These are phyloP conservation scores for Neocucurbitaria cava DNA, from an alignment of 2,329 filamentous ascomycete species.

Conservation along the genomic window DNA sequence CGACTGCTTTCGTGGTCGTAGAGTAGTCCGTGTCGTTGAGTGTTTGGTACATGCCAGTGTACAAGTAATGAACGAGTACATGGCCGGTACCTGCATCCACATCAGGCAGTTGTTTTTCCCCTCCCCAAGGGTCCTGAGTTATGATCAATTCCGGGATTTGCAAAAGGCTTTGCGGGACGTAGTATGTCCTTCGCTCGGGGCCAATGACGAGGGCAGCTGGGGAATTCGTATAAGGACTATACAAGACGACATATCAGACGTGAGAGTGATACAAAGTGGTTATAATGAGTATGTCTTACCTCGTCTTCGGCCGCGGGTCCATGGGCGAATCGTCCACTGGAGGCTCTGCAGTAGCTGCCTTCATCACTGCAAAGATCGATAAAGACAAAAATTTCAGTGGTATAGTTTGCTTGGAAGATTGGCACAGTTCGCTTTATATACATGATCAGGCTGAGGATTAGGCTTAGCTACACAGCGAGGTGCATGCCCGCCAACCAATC, in stretches of 20 bases:
- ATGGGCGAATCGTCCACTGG: neutral
- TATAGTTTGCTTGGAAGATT: neutral
- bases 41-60: slow-evolving; percentile 36
- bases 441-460: neutral
- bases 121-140: neutral
- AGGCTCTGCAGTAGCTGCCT: neutral
- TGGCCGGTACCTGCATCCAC: slow-evolving; percentile 27
- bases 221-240: neutral
- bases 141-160: neutral
- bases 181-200: neutral
- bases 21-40: slow-evolving; percentile 11
- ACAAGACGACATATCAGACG: neutral
- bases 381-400: neutral
- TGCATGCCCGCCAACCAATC: neutral
- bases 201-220: neutral
- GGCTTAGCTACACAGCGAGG: neutral
- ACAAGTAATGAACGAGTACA: slow-evolving; percentile 31
- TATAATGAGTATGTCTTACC: neutral
- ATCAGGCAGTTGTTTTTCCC: neutral
- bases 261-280: neutral
- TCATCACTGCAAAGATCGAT: too few relatives aligned
- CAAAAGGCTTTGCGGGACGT: neutral
- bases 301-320: neutral
- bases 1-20: neutral
- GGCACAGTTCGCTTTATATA: neutral